These are phyloP conservation scores for Podospora appendiculata DNA, from an alignment of 495 filamentous ascomycete genomes.

Conservation along the genomic window DNA sequence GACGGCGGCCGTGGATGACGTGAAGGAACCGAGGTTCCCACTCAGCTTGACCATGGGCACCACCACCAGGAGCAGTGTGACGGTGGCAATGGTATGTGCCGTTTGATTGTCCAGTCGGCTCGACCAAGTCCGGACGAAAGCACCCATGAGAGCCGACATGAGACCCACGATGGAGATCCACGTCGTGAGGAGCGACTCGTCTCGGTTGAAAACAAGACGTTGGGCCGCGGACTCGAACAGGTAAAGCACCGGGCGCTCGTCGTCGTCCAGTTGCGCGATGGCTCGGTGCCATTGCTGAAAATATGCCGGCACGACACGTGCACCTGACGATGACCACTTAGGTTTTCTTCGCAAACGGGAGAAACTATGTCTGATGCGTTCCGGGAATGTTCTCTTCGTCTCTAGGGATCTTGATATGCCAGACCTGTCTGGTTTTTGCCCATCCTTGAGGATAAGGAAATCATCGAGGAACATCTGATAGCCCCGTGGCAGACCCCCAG, in stretches of 20 bases:
- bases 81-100: conserved; percentile 15
- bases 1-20: conserved; percentile 9
- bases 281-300: conserved; percentile 4
- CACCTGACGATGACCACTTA: no score
- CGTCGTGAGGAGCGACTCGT: conserved; percentile 6
- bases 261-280: background rate
- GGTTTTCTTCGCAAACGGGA: background rate
- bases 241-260: conserved; percentile 1
- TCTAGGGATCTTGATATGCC: no score
- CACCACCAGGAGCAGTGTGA: conserved; percentile 10
- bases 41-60: conserved; percentile 15
- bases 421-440: no score
- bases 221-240: conserved; percentile 12
- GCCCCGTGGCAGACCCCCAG: no score
- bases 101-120: conserved; percentile 10
- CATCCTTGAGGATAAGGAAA: background rate
- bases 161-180: conserved; percentile 11
- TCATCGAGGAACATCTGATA: background rate
- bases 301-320: background rate
- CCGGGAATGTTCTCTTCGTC: no score
- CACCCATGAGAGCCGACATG: conserved; percentile 5
- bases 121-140: conserved; percentile 11
- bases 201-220: conserved; percentile 8
- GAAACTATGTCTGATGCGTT: background rate
- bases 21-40: conserved; percentile 11